phyloP scores from a whole-genome alignment of 345 rosid species.

The Eucalyptus tenuipes region DNA sequence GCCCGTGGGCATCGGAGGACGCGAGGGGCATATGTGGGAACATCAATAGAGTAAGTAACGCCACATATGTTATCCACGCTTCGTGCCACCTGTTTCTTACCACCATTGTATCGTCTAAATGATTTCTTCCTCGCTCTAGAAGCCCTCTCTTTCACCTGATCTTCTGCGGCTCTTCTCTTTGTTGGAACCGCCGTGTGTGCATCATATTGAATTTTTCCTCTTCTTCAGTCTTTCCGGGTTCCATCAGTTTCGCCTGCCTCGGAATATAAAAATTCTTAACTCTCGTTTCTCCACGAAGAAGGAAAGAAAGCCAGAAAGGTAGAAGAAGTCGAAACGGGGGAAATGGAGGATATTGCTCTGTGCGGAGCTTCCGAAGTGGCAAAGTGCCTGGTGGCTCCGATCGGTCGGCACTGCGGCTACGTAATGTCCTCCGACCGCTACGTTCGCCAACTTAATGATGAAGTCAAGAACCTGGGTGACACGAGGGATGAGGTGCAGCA shows the following conservation, averaged over 20 bases:
- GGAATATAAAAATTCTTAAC: not conserved
- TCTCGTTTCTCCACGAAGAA: too few relatives aligned
- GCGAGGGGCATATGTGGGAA: too few relatives aligned
- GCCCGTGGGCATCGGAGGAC: too few relatives aligned
- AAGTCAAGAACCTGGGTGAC: accelerated
- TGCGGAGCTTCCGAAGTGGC: not conserved
- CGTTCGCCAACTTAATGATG: not conserved
- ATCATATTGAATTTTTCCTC: not conserved
- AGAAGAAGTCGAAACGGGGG: not conserved
- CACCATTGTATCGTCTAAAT: not conserved
- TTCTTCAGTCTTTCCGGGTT: not conserved
- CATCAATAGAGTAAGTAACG: too few relatives aligned
- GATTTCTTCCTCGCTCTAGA: not conserved
- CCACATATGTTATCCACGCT: too few relatives aligned
- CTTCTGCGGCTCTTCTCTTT: not conserved
- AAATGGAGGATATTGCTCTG: not conserved
- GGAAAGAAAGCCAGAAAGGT: not conserved
- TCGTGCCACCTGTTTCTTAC: not conserved
- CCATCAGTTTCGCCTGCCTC: not conserved
- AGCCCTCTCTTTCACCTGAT: not conserved
- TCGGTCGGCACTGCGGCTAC: not conserved
- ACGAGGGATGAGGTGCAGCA: accelerated
- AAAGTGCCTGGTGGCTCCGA: not conserved
- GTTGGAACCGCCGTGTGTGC: not conserved
- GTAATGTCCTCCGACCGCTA: not conserved